Evolutionary conservation across 2,329 filamentous ascomycete species (phyloP), one percentile per base, ranked within the genome.

Genomic region (Aspergillus thermomutatus): DNA sequence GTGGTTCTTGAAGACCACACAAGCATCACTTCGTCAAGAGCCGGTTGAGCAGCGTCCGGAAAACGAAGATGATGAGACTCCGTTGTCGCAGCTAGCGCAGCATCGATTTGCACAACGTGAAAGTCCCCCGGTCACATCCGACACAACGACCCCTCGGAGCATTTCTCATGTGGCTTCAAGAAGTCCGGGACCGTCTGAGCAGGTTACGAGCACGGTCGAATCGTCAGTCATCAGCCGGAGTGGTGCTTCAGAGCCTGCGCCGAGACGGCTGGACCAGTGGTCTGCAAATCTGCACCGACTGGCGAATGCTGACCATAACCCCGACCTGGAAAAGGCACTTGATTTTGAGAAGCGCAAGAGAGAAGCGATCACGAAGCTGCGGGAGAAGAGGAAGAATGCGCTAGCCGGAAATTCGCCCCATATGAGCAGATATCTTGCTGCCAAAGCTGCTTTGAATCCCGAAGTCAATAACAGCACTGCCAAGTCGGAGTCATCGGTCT

Each of bases 341-440:
- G 72, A 76, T 34, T 76, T 75, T 56, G 74, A 77, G 49, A 62
- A 64, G 17, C 66, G 73, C 43, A 76, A 77, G 60, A 72, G 66
- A 57, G 69, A 68, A 3, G 70, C 66, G 14, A 70, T 70, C 19
- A 60, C 64, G n/a, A 54, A 60, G 41, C 64, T 66, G 21, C 66
- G 67, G 25, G 51, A 67, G 53, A 59, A 63, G 41, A 51, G 64
- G 7, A 61, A 58, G 21, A 54, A 53, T 19, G 46, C 59, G 46
- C 43, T 40, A 2, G 41, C 52, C 17, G 56, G 54, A 3, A 60
- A 59, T 8, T 70, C 67, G 2, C 67, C 68, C 5, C 70, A 73
- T 61, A 57, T 63, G 5, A 73, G 64, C 50, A 64, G 70, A 50
- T 73, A 70, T 54, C 63, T 70, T 6, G 67, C 67, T 49, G 71